Evolutionary conservation across 345 rosid genomes (phyloP).

Genomic region (Brassica nigra): DNA sequence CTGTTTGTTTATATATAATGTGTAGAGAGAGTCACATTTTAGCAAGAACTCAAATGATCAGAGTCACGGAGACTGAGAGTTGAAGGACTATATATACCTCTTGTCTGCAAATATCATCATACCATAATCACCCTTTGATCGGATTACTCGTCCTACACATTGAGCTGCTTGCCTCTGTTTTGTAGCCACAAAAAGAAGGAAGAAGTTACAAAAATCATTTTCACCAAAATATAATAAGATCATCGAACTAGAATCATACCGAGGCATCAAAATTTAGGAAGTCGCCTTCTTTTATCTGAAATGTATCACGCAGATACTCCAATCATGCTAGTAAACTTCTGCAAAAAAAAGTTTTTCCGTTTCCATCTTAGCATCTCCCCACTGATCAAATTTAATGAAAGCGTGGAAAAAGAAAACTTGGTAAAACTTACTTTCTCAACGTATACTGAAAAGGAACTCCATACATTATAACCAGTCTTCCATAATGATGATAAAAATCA

Average conservation of each 20-base stretch:
- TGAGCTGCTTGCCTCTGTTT: constrained; percentile 98
- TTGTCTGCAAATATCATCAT: constrained; percentile 99
- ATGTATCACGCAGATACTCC: constrained; percentile 89
- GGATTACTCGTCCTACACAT: constrained; percentile 94
- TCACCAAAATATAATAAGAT: constrained; percentile 20
- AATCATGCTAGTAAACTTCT: constrained; percentile 86
- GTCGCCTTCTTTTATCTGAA: constrained; percentile 98
- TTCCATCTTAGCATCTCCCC: constrained; percentile 7
- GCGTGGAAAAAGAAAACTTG: too few species aligned
- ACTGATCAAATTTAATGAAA: too few species aligned
- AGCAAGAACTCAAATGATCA: not conserved
- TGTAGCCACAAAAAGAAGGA: constrained; percentile 5
- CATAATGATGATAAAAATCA: constrained; percentile 98
- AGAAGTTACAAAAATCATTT: too few species aligned
- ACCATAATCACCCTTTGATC: constrained; percentile 98
- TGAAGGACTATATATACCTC: constrained; percentile 52
- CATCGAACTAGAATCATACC: constrained; percentile 49
- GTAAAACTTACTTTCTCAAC: constrained; percentile 74
- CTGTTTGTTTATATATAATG: too few species aligned
- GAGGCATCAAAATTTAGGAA: constrained; percentile 93
- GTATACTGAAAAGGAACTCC: constrained; percentile 97
- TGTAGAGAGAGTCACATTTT: constrained; percentile 16
- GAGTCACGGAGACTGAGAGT: too few species aligned
- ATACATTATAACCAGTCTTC: constrained; percentile 91
- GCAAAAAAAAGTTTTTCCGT: constrained; percentile 10